Conservation (phyloP, 2,329 filamentous ascomycete genomes). For the Cadophora gregata region DNA sequence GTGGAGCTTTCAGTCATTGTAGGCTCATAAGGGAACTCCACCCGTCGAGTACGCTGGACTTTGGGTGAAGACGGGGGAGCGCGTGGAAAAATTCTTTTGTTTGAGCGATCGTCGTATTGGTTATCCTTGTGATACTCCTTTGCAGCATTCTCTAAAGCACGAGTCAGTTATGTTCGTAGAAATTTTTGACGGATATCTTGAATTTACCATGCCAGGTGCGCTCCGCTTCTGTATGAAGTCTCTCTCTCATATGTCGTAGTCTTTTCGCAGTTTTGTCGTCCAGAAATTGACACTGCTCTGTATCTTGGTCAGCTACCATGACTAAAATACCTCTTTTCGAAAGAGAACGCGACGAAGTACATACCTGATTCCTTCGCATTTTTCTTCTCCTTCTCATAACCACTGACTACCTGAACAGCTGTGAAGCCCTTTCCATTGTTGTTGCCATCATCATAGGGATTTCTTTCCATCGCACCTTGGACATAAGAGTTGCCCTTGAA, state of each 20-base stretch:
- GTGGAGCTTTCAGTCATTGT: not conserved
- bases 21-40: not conserved
- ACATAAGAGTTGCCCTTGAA: no score
- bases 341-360: not conserved
- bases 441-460: not conserved
- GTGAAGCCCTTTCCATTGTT: not conserved
- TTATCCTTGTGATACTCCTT: not conserved
- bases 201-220: not conserved
- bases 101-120: not conserved
- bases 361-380: not conserved
- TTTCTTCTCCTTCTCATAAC: conserved; percentile 1
- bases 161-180: not conserved
- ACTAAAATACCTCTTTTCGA: not conserved
- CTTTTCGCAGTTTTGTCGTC: not conserved
- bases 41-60: not conserved
- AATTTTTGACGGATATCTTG: no score
- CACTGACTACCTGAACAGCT: not conserved
- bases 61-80: not conserved
- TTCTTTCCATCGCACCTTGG: no score
- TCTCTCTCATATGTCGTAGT: not conserved
- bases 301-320: not conserved
- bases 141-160: not conserved
- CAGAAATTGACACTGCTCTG: not conserved
- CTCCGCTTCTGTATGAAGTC: conserved; percentile 13
- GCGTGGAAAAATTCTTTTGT: no score